These are phyloP conservation scores for Calonectria pseudoreteaudii DNA, from an alignment of 2,329 filamentous ascomycete genomes.

Conservation along the genomic window DNA sequence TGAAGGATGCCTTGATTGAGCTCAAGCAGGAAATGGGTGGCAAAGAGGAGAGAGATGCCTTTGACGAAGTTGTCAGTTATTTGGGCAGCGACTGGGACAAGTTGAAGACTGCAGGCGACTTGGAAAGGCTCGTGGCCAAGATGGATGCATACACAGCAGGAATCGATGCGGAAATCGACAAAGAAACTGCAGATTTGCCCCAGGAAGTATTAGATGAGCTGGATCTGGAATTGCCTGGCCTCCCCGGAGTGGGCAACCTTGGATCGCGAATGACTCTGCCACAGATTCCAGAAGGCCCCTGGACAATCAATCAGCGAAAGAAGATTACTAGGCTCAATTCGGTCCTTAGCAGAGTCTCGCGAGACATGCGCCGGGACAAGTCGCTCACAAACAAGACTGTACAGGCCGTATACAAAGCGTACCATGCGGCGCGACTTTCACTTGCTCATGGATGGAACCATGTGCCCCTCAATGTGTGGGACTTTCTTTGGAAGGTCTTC, in stretches of 20 bases:
- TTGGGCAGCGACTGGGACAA: conserved; percentile 47
- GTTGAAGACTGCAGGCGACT: conserved; percentile 47
- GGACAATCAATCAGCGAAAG: conserved; percentile 52
- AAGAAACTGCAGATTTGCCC: conserved; percentile 46
- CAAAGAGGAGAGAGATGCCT: conserved; percentile 48
- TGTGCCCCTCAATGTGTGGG: conserved; percentile 72
- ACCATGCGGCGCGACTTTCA: conserved; percentile 58
- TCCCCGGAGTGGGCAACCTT: conserved; percentile 41
- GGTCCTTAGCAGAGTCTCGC: conserved; percentile 43
- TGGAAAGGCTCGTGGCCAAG: conserved; percentile 49
- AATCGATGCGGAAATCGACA: conserved; percentile 51
- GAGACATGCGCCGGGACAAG: conserved; percentile 42
- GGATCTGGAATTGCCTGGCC: conserved; percentile 42
- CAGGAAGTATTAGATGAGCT: conserved; percentile 49
- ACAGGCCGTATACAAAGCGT: conserved; percentile 60
- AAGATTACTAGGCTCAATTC: conserved; percentile 53
- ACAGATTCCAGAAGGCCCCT: conserved; percentile 51
- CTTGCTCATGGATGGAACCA: conserved; percentile 61
- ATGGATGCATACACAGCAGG: conserved; percentile 50
- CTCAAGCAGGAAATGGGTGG: conserved; percentile 53
- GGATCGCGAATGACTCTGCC: conserved; percentile 42
- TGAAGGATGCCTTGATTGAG: conserved; percentile 51
- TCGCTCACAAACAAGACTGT: conserved; percentile 51
- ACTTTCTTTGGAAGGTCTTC: conserved; percentile 73
- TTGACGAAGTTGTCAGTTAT: conserved; percentile 50